Evolutionary conservation across 352 stramenopile genomes (phyloP).

Genomic region (Stramenopiles sp.): DNA sequence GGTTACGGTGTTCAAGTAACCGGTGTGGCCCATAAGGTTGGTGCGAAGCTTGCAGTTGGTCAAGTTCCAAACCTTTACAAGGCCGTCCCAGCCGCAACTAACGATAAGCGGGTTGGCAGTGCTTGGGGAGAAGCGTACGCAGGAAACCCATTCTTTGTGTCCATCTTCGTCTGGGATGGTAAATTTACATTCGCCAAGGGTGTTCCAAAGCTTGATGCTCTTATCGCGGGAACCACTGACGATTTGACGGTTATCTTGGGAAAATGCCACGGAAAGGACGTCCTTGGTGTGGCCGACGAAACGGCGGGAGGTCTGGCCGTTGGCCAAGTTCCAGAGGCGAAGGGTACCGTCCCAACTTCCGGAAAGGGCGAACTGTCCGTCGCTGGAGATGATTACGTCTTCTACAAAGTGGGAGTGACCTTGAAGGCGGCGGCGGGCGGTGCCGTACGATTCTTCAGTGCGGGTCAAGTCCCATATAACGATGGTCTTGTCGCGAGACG

Average conservation of each 20-base stretch:
- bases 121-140: constrained; percentile 93
- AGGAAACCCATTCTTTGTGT: constrained; percentile 99
- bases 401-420: constrained; percentile 99
- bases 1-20: constrained; percentile 99
- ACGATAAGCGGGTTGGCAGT: constrained; percentile 91
- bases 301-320: constrained; percentile 88
- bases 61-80: constrained; percentile 99
- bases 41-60: constrained; percentile 98
- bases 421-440: constrained; percentile 78
- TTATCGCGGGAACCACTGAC: constrained; percentile 95
- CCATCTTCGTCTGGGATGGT: constrained; percentile 83
- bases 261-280: constrained; percentile 98
- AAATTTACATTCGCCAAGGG: constrained; percentile 97
- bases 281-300: constrained; percentile 99
- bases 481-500: constrained; percentile 88
- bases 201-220: constrained; percentile 99
- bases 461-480: constrained; percentile 55
- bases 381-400: constrained; percentile 96
- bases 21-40: constrained; percentile 94
- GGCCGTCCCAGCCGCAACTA: constrained; percentile 95
- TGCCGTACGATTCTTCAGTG: constrained; percentile 70
- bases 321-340: constrained; percentile 98
- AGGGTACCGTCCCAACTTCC: constrained; percentile 97
- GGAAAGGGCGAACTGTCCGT: constrained; percentile 96
- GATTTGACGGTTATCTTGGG: constrained; percentile 97